These are phyloP conservation scores for Polytrichum commune DNA, from an alignment of 225 moss, liverwort and hornwort genomes.

Conservation along the genomic window DNA sequence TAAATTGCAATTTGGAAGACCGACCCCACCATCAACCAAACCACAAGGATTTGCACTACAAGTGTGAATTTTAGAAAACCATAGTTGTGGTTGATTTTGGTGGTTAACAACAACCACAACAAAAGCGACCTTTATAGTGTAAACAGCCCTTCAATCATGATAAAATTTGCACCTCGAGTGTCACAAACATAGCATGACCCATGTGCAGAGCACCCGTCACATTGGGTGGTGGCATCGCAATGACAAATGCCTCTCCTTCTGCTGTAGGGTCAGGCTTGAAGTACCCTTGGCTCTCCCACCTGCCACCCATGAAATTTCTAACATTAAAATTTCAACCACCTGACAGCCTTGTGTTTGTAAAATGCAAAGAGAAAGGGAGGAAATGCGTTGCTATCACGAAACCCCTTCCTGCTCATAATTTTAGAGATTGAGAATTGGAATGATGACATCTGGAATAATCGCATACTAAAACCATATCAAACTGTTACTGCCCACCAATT, in stretches of 20 bases:
- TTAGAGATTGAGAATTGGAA: background rate
- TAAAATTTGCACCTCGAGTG: slow-evolving; percentile 61
- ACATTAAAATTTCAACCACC: no score
- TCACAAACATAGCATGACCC: slow-evolving; percentile 99
- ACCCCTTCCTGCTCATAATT: background rate
- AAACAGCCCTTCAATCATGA: background rate
- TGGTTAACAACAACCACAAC: no score
- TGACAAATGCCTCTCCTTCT: slow-evolving; percentile 80
- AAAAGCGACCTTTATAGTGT: no score
- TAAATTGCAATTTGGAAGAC: no score
- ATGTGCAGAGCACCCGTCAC: slow-evolving; percentile 98
- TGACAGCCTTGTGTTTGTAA: background rate
- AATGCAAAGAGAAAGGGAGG: background rate
- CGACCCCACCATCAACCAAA: no score
- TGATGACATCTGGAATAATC: no score
- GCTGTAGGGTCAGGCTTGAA: slow-evolving; percentile 69
- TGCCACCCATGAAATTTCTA: slow-evolving; percentile 19
- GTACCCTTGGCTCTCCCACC: slow-evolving; percentile 97
- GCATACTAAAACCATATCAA: no score
- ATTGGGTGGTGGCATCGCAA: slow-evolving; percentile 96
- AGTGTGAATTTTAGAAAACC: no score
- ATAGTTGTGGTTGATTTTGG: no score
- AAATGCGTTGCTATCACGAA: background rate
- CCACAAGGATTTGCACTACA: no score
- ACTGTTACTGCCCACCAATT: no score